These are phyloP conservation scores for Amborella trichopoda DNA, from an alignment of 164 flowering plant species.

Conservation along the genomic window DNA sequence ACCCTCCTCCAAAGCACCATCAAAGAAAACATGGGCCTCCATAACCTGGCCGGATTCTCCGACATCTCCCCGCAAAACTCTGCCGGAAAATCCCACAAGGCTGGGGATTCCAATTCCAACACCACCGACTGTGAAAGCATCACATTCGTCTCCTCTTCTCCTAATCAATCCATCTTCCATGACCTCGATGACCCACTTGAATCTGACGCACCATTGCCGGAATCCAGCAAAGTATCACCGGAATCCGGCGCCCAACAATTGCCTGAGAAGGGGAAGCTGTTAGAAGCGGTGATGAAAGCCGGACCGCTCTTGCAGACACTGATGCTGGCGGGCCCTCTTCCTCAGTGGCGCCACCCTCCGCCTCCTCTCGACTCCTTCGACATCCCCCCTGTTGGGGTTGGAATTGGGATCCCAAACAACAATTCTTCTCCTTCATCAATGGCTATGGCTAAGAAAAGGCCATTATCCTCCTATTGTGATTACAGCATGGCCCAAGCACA, in stretches of 20 bases:
- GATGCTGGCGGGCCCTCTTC: constrained; percentile 72
- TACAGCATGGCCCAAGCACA: too few relatives aligned
- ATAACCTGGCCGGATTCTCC: too few relatives aligned
- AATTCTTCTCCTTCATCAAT: too few relatives aligned
- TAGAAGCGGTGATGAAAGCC: constrained; percentile 63
- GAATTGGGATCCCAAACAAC: too few relatives aligned
- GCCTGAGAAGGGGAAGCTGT: constrained; percentile 58
- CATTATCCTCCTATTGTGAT: too few relatives aligned
- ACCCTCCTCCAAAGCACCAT: constrained; percentile 17
- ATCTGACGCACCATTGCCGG: constrained; percentile 3
- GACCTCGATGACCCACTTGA: constrained; percentile 17
- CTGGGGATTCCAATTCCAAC: constrained; percentile 39
- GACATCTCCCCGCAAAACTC: constrained; percentile 6
- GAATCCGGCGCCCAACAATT: constrained; percentile 34
- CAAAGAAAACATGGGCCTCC: too few relatives aligned
- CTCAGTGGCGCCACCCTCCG: constrained; percentile 72
- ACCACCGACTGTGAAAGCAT: constrained; percentile 54
- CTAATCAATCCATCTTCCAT: constrained; percentile 40
- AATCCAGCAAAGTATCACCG: constrained; percentile 12
- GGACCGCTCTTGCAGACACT: constrained; percentile 77
- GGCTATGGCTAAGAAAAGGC: too few relatives aligned
- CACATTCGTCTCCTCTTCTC: constrained; percentile 41
- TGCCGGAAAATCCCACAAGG: constrained; percentile 16
- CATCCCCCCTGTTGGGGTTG: constrained; percentile 25
- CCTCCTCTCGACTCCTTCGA: constrained; percentile 29